Evolutionary conservation across 371 early-diverging fungal species (phyloP).

Genomic region (Rhizopus sp.): DNA sequence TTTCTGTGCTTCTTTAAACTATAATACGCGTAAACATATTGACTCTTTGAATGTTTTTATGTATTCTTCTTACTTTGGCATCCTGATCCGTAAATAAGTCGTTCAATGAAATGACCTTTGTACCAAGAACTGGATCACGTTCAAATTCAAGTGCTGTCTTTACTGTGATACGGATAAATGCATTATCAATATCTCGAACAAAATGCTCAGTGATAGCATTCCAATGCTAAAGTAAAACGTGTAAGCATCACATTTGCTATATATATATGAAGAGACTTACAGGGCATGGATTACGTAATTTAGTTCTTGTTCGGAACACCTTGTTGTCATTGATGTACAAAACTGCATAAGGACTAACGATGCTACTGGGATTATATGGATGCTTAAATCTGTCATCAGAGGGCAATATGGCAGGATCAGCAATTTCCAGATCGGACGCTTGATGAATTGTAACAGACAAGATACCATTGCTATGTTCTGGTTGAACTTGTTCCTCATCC

Average conservation of each 20-base stretch:
- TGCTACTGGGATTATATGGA: conserved; percentile 37
- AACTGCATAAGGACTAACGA: conserved; percentile 43
- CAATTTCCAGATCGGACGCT: conserved; percentile 45
- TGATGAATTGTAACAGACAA: conserved; percentile 36
- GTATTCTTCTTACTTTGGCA: conserved; percentile 13
- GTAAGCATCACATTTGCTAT: not conserved
- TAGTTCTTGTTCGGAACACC: conserved; percentile 36
- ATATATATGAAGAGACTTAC: conserved; percentile 17
- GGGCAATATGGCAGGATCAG: conserved; percentile 30
- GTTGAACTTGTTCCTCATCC: conserved; percentile 18
- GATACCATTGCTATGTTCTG: conserved; percentile 38
- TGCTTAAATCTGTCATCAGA: conserved; percentile 36
- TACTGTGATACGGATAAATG: conserved; percentile 33
- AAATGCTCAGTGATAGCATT: conserved; percentile 44
- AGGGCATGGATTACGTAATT: conserved; percentile 39
- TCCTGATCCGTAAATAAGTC: conserved; percentile 34
- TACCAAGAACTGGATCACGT: conserved; percentile 42
- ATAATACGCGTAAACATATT: not conserved
- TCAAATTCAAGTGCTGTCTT: conserved; percentile 40
- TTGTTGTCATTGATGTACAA: conserved; percentile 46
- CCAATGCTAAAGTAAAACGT: conserved; percentile 2
- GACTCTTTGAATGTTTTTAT: not conserved
- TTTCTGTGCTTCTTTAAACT: conserved; percentile 35
- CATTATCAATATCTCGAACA: conserved; percentile 24
- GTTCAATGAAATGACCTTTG: conserved; percentile 17